Percentiles rank a stretch among this genome's conserved stretches.
Evolutionary conservation across 2,329 filamentous ascomycete species (phyloP).

Genomic region (Fusarium bactridioides): DNA sequence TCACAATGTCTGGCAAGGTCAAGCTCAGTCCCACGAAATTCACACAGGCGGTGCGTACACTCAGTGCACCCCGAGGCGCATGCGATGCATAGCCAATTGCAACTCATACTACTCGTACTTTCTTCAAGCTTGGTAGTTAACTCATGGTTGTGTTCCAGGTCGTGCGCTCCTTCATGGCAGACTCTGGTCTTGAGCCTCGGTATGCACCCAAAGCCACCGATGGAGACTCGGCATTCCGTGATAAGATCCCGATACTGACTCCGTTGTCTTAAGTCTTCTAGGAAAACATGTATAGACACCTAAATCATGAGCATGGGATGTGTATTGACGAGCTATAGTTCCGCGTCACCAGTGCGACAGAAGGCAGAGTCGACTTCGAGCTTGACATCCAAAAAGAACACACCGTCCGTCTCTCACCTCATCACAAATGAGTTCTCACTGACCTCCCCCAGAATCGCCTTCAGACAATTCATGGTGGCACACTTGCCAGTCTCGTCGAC

Average conservation of each 20-base stretch:
- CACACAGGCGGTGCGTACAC: conserved; percentile 45
- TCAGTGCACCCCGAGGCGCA: neutral
- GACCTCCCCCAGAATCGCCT: conserved; percentile 69
- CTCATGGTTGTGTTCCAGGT: conserved; percentile 62
- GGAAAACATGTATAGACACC: conserved; percentile 36
- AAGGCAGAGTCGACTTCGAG: conserved; percentile 78
- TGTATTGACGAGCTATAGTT: conserved; percentile 57
- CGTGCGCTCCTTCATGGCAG: conserved; percentile 82
- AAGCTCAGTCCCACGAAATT: conserved; percentile 47
- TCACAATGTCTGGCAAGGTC: conserved; percentile 46
- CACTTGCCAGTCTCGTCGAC: conserved; percentile 78
- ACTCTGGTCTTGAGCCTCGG: conserved; percentile 90
- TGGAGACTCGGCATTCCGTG: rapidly evolving
- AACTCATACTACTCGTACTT: rapidly evolving
- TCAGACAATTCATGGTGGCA: conserved; percentile 79
- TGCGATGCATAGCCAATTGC: neutral
- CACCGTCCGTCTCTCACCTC: conserved; percentile 61
- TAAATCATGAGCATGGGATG: rapidly evolving
- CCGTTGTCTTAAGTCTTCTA: conserved; percentile 33
- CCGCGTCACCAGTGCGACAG: conserved; percentile 68
- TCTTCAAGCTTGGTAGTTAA: neutral
- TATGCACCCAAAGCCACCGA: conserved; percentile 47
- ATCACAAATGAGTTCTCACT: neutral
- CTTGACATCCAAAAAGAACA: conserved; percentile 78
- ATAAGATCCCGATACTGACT: neutral